Percentiles rank a stretch among this genome's conserved stretches.
Conservation (phyloP, 139 green algal species). For the Coelastrella sp. region DNA sequence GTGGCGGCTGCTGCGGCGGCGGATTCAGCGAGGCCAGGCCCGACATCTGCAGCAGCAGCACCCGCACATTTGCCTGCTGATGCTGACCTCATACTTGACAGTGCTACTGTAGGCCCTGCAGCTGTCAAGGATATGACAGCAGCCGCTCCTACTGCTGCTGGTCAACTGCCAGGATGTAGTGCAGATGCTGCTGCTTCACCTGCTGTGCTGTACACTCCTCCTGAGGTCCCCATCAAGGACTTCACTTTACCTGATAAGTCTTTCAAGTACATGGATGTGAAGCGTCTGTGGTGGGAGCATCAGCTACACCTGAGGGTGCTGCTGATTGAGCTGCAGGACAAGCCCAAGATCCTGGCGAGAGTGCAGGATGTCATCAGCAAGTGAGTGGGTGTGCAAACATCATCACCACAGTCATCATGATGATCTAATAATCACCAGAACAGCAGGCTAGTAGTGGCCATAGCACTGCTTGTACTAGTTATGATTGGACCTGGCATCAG, state of each 20-base stretch:
- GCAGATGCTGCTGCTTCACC: not conserved
- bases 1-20: not conserved
- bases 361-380: not conserved
- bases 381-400: constrained; percentile 2
- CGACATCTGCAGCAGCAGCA: not conserved
- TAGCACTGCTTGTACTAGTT: too few species aligned
- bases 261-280: constrained; percentile 12
- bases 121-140: not conserved
- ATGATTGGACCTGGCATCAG: too few species aligned
- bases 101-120: not conserved
- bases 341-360: not conserved
- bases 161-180: too few species aligned
- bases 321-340: not conserved
- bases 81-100: not conserved
- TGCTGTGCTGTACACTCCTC: not conserved
- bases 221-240: not conserved
- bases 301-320: constrained; percentile 18
- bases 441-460: too few species aligned
- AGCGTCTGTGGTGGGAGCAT: constrained; percentile 24
- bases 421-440: too few species aligned
- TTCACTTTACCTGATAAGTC: not conserved
- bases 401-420: too few species aligned
- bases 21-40: not conserved
- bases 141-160: not conserved
- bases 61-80: not conserved